Evolutionary conservation across 23 red algal species (phyloP), one percentile per base, ranked within the genome.

Genomic region (Chondrus crispus): DNA sequence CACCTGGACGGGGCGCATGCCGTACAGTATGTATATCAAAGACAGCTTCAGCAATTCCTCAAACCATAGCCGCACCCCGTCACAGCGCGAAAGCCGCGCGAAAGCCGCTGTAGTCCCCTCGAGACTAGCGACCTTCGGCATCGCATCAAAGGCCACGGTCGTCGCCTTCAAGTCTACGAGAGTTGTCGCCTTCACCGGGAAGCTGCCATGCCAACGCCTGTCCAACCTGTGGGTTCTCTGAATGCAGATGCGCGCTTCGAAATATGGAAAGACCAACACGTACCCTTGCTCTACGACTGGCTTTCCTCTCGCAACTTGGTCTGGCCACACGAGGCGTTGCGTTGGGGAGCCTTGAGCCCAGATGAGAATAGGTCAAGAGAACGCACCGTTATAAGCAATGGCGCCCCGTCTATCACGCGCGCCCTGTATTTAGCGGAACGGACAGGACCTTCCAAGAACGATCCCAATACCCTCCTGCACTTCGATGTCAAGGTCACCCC

Each of bases 231-330:
- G 36, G 87, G 87, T 78, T 90, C 87, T 28, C 41, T 80, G 7
- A 68, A 90, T 37, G 38, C 40, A 64, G 60, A 35, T 53, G 81
- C 94, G 51, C 94, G 94, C 28, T 85, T 84, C 37, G 74, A 51
- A 20, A 44, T 91, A 28, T 96, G 94, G 94, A 90, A 91, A 49
- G 78, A 86, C 32, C 85, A 96, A 62, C 75, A 90, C 39, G 87
- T 93, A 26, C 96, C 96, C 45, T 42, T 98, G 43, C 80, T 98
- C 14, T 98, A 98, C 82, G 96, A 98, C 47, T 92, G 87, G 78
- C 48, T 98, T 30, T 85, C 82, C 10, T 93, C 80, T 53, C 87
- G 96, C 11, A 90, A 87, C 40, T 51, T 92, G 26, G 72, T 86
- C n/a, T 98, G 96, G 96, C 91, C 92, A 4, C 80, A 80, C 48